These are phyloP conservation scores for Cladosporium austrohemisphaericum DNA, from an alignment of 2,329 filamentous ascomycete genomes.

Conservation along the genomic window DNA sequence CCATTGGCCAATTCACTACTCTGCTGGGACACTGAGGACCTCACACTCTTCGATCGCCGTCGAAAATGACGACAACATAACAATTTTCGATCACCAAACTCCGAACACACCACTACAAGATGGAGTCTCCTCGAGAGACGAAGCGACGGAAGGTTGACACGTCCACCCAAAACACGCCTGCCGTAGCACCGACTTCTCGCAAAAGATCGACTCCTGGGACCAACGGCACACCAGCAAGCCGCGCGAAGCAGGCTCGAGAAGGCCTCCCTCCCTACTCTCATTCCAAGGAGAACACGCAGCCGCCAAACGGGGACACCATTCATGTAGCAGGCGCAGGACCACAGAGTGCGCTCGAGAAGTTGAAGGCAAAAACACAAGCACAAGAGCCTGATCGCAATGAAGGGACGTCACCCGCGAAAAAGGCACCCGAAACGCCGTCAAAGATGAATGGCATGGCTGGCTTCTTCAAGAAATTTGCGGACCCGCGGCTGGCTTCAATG, in stretches of 20 bases:
- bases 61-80: too few relatives aligned
- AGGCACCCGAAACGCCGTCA: slow-evolving; percentile 12
- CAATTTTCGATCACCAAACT: too few relatives aligned
- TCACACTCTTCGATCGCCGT: too few relatives aligned
- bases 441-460: slow-evolving; percentile 11
- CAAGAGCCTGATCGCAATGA: not conserved
- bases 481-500: slow-evolving; percentile 9
- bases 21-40: too few relatives aligned
- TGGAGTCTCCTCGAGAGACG: slow-evolving; percentile 26
- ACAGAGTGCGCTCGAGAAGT: slow-evolving; percentile 16
- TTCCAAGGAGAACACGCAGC: slow-evolving; percentile 12
- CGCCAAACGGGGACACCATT: slow-evolving; percentile 11
- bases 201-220: slow-evolving; percentile 9
- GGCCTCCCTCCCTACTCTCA: slow-evolving; percentile 3
- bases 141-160: slow-evolving; percentile 32
- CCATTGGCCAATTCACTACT: too few relatives aligned
- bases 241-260: slow-evolving; percentile 11
- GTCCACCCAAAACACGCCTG: slow-evolving; percentile 12
- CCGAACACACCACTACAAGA: slow-evolving; percentile 13
- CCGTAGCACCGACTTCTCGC: slow-evolving; percentile 8
- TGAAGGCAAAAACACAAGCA: slow-evolving; percentile 4
- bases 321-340: not conserved
- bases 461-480: slow-evolving; percentile 15
- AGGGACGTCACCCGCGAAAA: slow-evolving; percentile 14
- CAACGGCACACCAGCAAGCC: slow-evolving; percentile 5